These are phyloP conservation scores for Begonia fuchsioides DNA, from an alignment of 306 rosid species.

Conservation along the genomic window DNA sequence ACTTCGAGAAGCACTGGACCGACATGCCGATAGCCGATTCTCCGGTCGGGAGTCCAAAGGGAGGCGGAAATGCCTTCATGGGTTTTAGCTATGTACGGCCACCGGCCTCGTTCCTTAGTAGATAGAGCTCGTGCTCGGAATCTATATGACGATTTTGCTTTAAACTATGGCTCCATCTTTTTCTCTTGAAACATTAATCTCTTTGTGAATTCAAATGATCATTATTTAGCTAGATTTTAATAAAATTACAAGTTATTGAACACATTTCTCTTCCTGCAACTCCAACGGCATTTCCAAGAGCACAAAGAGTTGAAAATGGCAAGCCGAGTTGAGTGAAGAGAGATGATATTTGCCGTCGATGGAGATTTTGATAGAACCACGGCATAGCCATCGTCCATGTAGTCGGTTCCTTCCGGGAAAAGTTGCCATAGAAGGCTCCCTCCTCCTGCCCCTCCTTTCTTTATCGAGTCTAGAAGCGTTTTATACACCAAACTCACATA, in stretches of 20 bases:
- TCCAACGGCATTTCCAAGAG: conserved; percentile 58
- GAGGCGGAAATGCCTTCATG: conserved; percentile 53
- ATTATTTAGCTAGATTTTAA: too few species aligned
- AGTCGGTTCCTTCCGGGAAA: conserved; percentile 71
- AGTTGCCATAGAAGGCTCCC: conserved; percentile 87
- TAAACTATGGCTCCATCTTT: too few species aligned
- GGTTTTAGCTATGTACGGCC: conserved; percentile 76
- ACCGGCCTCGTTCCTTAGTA: conserved; percentile 62
- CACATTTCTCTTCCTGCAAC: conserved; percentile 50
- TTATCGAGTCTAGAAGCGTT: conserved; percentile 40
- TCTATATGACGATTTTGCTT: too few species aligned
- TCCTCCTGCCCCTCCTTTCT: conserved; percentile 76
- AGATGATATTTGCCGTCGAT: conserved; percentile 41
- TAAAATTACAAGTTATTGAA: background rate
- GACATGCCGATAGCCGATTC: conserved; percentile 83
- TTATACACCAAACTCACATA: conserved; percentile 41
- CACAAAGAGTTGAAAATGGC: conserved; percentile 47
- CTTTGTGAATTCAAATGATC: too few species aligned
- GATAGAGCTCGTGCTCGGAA: conserved; percentile 10
- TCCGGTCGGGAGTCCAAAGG: conserved; percentile 72
- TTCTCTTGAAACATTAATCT: too few species aligned
- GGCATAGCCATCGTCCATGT: conserved; percentile 90
- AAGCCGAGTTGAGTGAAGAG: conserved; percentile 52
- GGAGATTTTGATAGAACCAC: conserved; percentile 50
- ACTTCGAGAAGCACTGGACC: conserved; percentile 91